Conservation (phyloP, 257 asterid genomes). For the Apocynum venetum region DNA sequence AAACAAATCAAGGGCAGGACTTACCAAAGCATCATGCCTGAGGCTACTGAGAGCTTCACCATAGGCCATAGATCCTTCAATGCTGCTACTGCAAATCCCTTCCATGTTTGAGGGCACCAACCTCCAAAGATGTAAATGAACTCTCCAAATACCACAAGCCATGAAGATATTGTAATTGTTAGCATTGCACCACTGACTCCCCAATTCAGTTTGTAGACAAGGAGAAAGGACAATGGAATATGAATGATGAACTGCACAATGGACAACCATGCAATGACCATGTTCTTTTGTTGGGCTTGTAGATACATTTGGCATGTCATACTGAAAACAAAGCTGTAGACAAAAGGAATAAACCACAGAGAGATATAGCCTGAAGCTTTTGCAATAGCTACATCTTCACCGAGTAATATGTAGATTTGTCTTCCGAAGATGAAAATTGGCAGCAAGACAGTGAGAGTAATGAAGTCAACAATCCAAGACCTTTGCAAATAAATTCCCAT, state of each 20-base stretch:
- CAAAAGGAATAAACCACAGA: constrained; percentile 60
- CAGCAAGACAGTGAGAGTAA: constrained; percentile 49
- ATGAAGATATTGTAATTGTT: constrained; percentile 56
- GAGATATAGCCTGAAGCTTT: constrained; percentile 64
- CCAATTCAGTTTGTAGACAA: constrained; percentile 45
- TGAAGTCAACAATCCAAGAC: constrained; percentile 82
- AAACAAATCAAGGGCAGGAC: neutral
- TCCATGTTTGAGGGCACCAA: constrained; percentile 84
- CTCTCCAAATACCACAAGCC: constrained; percentile 62
- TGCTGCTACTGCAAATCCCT: constrained; percentile 60
- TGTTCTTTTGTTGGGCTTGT: constrained; percentile 89
- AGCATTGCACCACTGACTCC: constrained; percentile 81
- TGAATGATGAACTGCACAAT: constrained; percentile 49
- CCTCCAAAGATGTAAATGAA: constrained; percentile 74
- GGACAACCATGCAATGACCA: constrained; percentile 64
- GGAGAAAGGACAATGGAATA: constrained; percentile 64
- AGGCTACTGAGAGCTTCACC: constrained; percentile 72
- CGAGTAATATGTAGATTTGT: constrained; percentile 60
- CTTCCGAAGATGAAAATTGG: constrained; percentile 64
- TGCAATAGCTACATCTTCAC: constrained; percentile 44
- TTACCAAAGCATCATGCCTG: constrained; percentile 90
- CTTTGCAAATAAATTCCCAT: constrained; percentile 92
- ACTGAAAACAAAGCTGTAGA: constrained; percentile 43
- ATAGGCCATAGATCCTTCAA: constrained; percentile 72
- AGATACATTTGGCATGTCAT: constrained; percentile 78